A percentile compares a stretch with the other conserved stretches of the same genome.
phyloP scores from a whole-genome alignment of 768 basidiomycete genomes.

The Coprinellus aureogranulatus region DNA sequence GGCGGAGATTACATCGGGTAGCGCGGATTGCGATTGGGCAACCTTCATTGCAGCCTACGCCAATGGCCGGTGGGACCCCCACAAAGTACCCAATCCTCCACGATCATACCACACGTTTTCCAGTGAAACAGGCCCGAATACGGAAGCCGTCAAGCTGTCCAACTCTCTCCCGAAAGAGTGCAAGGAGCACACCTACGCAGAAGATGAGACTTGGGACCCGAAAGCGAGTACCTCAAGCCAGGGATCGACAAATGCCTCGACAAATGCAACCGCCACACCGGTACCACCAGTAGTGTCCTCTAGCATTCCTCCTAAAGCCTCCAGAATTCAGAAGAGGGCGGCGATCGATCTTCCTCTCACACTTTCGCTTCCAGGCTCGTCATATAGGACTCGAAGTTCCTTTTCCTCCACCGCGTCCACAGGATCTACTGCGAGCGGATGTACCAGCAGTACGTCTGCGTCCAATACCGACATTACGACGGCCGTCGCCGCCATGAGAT shows the following conservation, averaged over 20 bases:
- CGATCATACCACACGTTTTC: constrained; percentile 11
- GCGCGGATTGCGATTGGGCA: constrained; percentile 59
- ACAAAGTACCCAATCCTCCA: constrained; percentile 63
- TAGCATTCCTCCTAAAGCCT: not conserved
- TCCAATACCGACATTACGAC: constrained; percentile 56
- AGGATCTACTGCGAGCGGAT: constrained; percentile 13
- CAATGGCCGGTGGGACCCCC: constrained; percentile 77
- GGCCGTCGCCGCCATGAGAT: constrained; percentile 78
- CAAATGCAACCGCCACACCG: not conserved
- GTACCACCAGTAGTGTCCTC: not conserved
- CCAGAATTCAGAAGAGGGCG: not conserved
- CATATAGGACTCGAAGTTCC: constrained; percentile 34
- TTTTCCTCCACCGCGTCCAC: constrained; percentile 24
- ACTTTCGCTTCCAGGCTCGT: constrained; percentile 22
- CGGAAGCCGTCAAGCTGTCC: not conserved
- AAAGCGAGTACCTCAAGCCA: too few species aligned
- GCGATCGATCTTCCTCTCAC: constrained; percentile 18
- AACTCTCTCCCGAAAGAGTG: not conserved
- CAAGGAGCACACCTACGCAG: not conserved
- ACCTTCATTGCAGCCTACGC: constrained; percentile 78
- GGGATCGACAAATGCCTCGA: too few species aligned
- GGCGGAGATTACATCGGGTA: constrained; percentile 7
- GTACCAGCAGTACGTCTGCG: constrained; percentile 15
- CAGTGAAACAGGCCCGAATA: not conserved
- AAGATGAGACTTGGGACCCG: not conserved